Evolutionary conservation across 1,284 basidiomycete genomes (phyloP).

Genomic region (Cryptococcus neoformans): DNA sequence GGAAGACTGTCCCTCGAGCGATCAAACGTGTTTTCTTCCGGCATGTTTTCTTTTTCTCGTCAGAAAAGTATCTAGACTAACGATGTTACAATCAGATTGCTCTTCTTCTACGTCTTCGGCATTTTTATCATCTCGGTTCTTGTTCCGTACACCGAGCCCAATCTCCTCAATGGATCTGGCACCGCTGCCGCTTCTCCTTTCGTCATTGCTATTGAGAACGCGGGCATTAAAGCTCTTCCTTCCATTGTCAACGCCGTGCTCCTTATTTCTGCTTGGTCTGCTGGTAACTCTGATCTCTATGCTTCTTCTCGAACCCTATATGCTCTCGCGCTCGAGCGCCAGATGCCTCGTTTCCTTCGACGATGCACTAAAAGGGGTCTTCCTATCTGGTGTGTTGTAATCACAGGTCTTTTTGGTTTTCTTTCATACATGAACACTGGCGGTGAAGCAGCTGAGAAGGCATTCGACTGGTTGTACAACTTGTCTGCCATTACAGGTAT

Average conservation of each 20-base stretch:
- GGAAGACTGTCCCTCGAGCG: constrained; percentile 73
- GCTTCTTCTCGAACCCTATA: constrained; percentile 77
- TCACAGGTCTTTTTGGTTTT: constrained; percentile 55
- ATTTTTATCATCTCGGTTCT: constrained; percentile 63
- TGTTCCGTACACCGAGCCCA: constrained; percentile 65
- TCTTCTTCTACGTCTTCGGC: constrained; percentile 21
- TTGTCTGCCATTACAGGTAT: constrained; percentile 67
- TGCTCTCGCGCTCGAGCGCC: constrained; percentile 71
- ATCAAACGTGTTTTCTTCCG: constrained; percentile 77
- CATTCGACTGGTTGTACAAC: constrained; percentile 62
- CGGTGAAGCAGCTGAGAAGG: constrained; percentile 29
- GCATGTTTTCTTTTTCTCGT: constrained; percentile 69
- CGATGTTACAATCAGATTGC: not conserved
- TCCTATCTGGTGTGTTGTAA: constrained; percentile 61
- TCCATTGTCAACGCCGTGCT: constrained; percentile 54
- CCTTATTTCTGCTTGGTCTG: constrained; percentile 75
- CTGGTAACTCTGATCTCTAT: constrained; percentile 77
- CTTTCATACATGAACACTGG: constrained; percentile 56
- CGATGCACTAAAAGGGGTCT: constrained; percentile 71
- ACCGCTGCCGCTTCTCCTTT: constrained; percentile 62
- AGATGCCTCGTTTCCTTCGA: constrained; percentile 56
- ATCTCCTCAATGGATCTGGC: constrained; percentile 58
- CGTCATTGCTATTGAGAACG: constrained; percentile 74
- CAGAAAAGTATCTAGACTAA: not conserved
- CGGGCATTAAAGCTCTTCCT: constrained; percentile 66